Percentiles rank a stretch among this genome's conserved stretches.
Evolutionary conservation across 2,329 filamentous ascomycete species (phyloP).

Genomic region (Fusarium dlaminii): DNA sequence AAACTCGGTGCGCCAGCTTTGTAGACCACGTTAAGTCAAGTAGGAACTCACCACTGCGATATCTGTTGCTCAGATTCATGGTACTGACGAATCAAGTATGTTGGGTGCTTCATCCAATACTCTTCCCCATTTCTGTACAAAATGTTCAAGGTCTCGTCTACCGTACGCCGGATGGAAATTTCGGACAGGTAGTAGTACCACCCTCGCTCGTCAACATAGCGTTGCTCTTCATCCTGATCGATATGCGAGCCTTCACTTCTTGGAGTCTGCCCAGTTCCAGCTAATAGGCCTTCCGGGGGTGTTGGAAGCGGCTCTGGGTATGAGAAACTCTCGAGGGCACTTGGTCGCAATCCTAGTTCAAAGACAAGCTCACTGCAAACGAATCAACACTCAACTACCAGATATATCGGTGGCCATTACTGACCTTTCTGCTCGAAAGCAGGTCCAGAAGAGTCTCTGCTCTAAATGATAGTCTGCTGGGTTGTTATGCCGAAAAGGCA

Average conservation of each 20-base stretch:
- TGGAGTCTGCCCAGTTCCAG: not conserved
- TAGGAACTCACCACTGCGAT: constrained; percentile 3
- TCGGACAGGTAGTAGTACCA: constrained; percentile 38
- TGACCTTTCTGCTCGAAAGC: constrained; percentile 36
- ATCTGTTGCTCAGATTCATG: constrained; percentile 18
- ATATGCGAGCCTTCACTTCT: not conserved
- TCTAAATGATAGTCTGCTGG: constrained; percentile 21
- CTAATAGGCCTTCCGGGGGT: constrained; percentile 6
- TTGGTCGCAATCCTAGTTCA: constrained; percentile 13
- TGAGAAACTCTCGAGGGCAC: constrained; percentile 22
- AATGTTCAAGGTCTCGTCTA: constrained; percentile 21
- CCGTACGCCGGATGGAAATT: constrained; percentile 33
- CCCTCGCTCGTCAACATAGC: constrained; percentile 9
- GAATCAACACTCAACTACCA: not conserved
- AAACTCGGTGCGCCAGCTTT: not conserved
- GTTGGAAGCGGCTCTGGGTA: constrained; percentile 34
- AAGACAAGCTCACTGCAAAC: constrained; percentile 4
- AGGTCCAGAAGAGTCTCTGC: constrained; percentile 38
- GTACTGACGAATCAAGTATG: constrained; percentile 5
- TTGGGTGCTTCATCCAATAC: constrained; percentile 10
- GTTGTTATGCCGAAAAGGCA: not conserved
- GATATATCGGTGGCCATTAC: not conserved
- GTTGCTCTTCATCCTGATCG: not conserved
- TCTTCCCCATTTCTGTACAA: constrained; percentile 11
- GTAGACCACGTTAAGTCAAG: not conserved